phyloP scores from a whole-genome alignment of 306 rosid species.

The Mimosa bimucronata region DNA sequence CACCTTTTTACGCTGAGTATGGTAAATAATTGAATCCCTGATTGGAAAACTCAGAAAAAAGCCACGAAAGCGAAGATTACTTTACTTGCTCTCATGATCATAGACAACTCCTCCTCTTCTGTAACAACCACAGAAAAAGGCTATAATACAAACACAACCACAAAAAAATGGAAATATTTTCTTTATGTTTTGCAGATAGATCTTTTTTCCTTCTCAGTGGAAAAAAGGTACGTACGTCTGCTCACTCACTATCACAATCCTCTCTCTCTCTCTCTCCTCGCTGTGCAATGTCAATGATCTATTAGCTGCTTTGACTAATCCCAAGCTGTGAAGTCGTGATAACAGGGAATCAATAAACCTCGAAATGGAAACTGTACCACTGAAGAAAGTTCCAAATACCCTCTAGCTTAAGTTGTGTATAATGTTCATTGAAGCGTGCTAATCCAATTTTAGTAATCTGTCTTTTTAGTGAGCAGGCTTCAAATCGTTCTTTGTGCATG shows the following conservation, averaged over 20 bases:
- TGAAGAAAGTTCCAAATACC: constrained; percentile 43
- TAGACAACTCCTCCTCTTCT: neutral
- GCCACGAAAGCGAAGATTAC: neutral
- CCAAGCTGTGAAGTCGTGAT: constrained; percentile 41
- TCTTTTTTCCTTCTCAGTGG: constrained; percentile 33
- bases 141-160: constrained; percentile 1
- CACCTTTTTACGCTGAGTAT: constrained; percentile 28
- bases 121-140: neutral
- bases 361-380: constrained; percentile 41
- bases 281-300: constrained; percentile 51
- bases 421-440: constrained; percentile 35
- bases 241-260: constrained; percentile 49
- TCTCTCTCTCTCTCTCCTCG: constrained; percentile 11
- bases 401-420: constrained; percentile 36
- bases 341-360: constrained; percentile 47
- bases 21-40: constrained; percentile 39
- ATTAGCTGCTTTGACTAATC: constrained; percentile 52
- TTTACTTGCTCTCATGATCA: constrained; percentile 21
- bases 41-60: constrained; percentile 33
- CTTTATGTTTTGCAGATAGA: constrained; percentile 23
- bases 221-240: constrained; percentile 30
- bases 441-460: constrained; percentile 33
- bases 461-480: neutral
- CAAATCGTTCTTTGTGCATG: neutral
- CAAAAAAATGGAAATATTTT: constrained; percentile 30